Base-by-base conservation (phyloP, 78 protist species). In the Planoprotostelium fungivorum region DNA sequence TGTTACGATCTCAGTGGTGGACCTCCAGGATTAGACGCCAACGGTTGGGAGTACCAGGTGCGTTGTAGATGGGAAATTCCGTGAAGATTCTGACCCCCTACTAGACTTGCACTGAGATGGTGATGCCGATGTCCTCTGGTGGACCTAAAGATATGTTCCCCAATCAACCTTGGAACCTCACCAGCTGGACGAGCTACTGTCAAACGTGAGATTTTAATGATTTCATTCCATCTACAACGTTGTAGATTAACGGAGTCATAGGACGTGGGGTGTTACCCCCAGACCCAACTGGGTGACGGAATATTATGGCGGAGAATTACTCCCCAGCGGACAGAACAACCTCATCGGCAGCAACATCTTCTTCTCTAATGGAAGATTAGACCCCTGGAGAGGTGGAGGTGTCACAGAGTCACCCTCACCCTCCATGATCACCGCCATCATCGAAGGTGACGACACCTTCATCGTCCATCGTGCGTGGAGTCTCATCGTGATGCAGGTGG, bases 361-460 rank as follows among this genome's bases (percentile, higher is more conserved):
- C 38, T 93, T 88, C 83, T 91, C 95, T 37, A 90, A 95, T 86
- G 97, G 97, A 86, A 34, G 37, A 0, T 36, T 85, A 28, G 97
- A 95, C 38, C 95, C 94, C 31, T 94, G 96, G 96, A 36, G 90
- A 38, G 95, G 92, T 29, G 97, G 97, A 34, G 96, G 96, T 88
- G 87, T 96, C 36, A 10, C 86, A 31, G 35, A 86, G 1, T 34
- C 89, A 31, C 84, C 38, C 28, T n/a, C 37, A 1, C 38, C 38
- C 34, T 37, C 91, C 73, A 51, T 87, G 10, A 35, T 38, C 5
- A 25, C 73, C 16, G 73, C 16, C 73, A 51, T 51, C 73, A 51
- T 51, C 73, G 73, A 51, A 16, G 73, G 73, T 51, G 16, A 51
- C 31, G 5, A 25, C 73, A 51, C 31, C 16, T 25, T 51, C 16